phyloP scores from a whole-genome alignment of 1,284 basidiomycete species.

The Pseudozyma pruni region DNA sequence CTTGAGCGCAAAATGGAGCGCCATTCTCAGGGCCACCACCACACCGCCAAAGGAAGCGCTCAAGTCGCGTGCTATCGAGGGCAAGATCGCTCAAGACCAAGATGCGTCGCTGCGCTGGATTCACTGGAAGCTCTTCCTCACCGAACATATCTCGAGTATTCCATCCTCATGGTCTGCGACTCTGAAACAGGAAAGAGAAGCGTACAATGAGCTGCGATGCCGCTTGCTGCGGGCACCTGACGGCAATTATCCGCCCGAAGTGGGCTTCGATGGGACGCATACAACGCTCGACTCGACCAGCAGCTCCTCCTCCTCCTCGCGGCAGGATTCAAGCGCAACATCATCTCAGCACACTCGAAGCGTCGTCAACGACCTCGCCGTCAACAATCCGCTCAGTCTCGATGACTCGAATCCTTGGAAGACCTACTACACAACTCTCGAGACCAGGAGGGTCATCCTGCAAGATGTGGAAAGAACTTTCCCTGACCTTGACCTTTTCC shows the following conservation, averaged over 20 bases:
- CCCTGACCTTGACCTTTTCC: slow-evolving; percentile 52
- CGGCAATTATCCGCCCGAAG: slow-evolving; percentile 49
- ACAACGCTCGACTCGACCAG: slow-evolving; percentile 8
- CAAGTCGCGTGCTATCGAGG: slow-evolving; percentile 15
- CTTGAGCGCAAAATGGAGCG: slow-evolving; percentile 16
- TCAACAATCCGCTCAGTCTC: slow-evolving; percentile 64
- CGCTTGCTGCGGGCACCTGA: slow-evolving; percentile 48
- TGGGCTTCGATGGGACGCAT: slow-evolving; percentile 36
- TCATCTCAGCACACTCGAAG: neutral
- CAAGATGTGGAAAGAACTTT: slow-evolving; percentile 59
- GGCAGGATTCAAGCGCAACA: neutral
- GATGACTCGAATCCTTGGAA: slow-evolving; percentile 61
- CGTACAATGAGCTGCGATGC: slow-evolving; percentile 40
- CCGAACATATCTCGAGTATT: slow-evolving; percentile 38
- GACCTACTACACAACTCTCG: slow-evolving; percentile 49
- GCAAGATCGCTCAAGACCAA: slow-evolving; percentile 16
- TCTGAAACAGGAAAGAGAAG: slow-evolving; percentile 29
- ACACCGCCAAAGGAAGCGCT: slow-evolving; percentile 21
- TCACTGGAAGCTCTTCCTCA: slow-evolving; percentile 47
- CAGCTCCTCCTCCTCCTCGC: slow-evolving; percentile 1
- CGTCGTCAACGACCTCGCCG: slow-evolving; percentile 37
- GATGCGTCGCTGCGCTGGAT: slow-evolving; percentile 44
- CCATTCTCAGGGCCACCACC: slow-evolving; percentile 12
- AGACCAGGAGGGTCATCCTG: slow-evolving; percentile 47
- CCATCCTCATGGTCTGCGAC: slow-evolving; percentile 47